phyloP scores from a whole-genome alignment of 768 basidiomycete genomes.

The Rhodocollybia butyracea region DNA sequence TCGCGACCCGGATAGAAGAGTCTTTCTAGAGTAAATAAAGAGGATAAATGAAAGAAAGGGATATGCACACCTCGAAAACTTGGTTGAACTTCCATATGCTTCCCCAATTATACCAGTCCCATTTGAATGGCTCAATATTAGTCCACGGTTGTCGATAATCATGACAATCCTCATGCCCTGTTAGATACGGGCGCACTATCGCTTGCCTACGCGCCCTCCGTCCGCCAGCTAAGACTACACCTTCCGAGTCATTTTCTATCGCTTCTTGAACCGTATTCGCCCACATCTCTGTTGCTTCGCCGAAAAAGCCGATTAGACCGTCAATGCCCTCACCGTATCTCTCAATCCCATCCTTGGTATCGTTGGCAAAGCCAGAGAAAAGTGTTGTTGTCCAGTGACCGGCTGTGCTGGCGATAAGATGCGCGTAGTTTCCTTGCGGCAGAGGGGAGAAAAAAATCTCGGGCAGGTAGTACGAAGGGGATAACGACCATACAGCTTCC shows the following conservation, averaged over 20 bases:
- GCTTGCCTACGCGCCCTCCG: constrained; percentile 35
- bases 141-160: constrained; percentile 41
- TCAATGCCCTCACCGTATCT: constrained; percentile 39
- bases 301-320: constrained; percentile 55
- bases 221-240: constrained; percentile 9
- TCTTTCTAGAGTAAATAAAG: constrained; percentile 28
- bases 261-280: constrained; percentile 46
- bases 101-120: constrained; percentile 65
- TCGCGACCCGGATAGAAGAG: constrained; percentile 33
- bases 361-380: constrained; percentile 39
- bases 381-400: constrained; percentile 69
- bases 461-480: constrained; percentile 50
- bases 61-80: constrained; percentile 47
- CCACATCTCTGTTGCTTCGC: constrained; percentile 55
- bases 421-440: constrained; percentile 53
- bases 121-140: constrained; percentile 36
- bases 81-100: constrained; percentile 55
- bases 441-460: constrained; percentile 40
- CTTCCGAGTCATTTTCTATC: constrained; percentile 30
- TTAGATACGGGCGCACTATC: constrained; percentile 57
- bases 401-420: constrained; percentile 59
- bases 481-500: constrained; percentile 51
- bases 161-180: constrained; percentile 67
- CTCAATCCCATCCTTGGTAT: constrained; percentile 17
- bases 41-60: constrained; percentile 5